Base-by-base conservation (phyloP, 805 yeast genomes). In the Ascoidea asiatica region DNA sequence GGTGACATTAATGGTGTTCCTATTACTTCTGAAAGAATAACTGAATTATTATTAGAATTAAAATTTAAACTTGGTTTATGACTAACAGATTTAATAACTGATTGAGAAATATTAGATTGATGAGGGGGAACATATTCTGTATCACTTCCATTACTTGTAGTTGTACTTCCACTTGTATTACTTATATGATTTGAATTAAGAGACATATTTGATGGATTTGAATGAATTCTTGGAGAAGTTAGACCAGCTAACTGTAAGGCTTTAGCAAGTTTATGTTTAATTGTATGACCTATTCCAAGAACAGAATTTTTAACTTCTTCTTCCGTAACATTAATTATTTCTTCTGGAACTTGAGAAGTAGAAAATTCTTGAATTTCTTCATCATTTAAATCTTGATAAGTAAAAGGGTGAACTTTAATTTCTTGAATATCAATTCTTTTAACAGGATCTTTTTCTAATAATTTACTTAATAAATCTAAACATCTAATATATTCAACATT, bases 231-330 rank as follows among this genome's bases (percentile, higher is more conserved):
- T 17, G 41, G 38, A 35, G 40, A 21, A n/a, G 46, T 29, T n/a
- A 45, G 19, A 11, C 48, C 48, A 15, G 48, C 44, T 6, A 35
- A 43, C 45, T 40, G 45, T 35, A 53, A 56, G 1, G 74, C 77
- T 41, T 66, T 67, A 4, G 70, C 61, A 4, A 79, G 54, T 21
- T 73, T 70, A 46, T 67, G 70, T 52, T 67, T 75, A 39, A 86
- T 67, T 44, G 79, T 69, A 43, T 76, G 72, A 5, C 88, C 89
- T 42, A 87, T 70, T n/a, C 95, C 95, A 35, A 79, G 72, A 3
- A 87, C 87, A 1, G 95, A 95, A 48, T 77, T 73, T 49, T 78
- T 73, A 5, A 84, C 71, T 48, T 87, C 95, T 46, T 79, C 80
- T 41, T 68, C 72, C 2, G 81, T 69, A 5, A 82, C 79, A 36